These are phyloP conservation scores for Paspalum vaginatum DNA, from an alignment of 176 grass and related monocot genomes.

Conservation along the genomic window DNA sequence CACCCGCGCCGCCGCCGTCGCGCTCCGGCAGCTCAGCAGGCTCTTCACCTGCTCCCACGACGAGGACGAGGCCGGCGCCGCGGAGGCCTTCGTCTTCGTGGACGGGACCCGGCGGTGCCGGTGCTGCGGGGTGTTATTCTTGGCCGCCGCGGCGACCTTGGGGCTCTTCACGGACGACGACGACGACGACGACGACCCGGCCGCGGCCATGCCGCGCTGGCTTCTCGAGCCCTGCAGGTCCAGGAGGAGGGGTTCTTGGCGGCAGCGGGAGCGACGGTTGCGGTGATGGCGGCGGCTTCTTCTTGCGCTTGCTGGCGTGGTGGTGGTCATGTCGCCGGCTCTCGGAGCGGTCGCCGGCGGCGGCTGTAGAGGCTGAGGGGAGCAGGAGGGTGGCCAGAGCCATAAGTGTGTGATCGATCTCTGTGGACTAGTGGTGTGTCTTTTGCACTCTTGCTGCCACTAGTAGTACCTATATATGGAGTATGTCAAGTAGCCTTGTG, in stretches of 20 bases:
- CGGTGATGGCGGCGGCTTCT: slow-evolving; percentile 49
- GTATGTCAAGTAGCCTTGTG: neutral
- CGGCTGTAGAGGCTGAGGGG: slow-evolving; percentile 16
- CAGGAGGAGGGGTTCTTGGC: slow-evolving; percentile 17
- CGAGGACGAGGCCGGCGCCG: neutral
- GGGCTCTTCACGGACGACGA: slow-evolving; percentile 33
- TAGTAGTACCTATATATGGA: neutral
- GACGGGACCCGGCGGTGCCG: neutral
- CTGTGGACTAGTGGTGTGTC: neutral
- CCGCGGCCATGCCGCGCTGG: slow-evolving; percentile 20
- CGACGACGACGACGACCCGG: neutral
- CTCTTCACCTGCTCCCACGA: slow-evolving; percentile 89
- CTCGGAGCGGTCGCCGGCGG: slow-evolving; percentile 17
- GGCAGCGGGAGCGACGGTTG: neutral
- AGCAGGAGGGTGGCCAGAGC: slow-evolving; percentile 59
- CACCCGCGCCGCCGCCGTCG: slow-evolving; percentile 56
- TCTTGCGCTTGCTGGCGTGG: slow-evolving; percentile 55
- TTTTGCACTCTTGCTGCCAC: neutral
- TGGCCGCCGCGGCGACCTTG: slow-evolving; percentile 10
- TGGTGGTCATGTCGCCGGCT: slow-evolving; percentile 40
- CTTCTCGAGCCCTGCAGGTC: neutral
- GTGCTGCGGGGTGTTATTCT: neutral
- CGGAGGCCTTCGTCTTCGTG: neutral
- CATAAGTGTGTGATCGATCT: slow-evolving; percentile 32
- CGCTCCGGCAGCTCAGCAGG: slow-evolving; percentile 77